These are phyloP conservation scores for Tricholoma bakamatsutake DNA, from an alignment of 768 basidiomycete genomes.

Conservation along the genomic window DNA sequence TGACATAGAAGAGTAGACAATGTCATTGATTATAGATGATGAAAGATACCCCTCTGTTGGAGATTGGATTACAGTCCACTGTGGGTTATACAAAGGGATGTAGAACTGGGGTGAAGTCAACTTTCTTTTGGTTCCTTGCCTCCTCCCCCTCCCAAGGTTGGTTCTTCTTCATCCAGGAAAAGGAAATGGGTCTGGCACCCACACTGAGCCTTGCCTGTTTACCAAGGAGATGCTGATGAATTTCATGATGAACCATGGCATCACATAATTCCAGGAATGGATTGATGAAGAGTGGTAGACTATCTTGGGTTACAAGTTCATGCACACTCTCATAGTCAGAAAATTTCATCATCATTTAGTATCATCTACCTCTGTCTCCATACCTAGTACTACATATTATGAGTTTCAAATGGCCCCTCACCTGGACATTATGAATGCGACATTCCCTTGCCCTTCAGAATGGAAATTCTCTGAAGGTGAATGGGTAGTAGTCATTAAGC, in stretches of 20 bases:
- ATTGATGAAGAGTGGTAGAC: background rate
- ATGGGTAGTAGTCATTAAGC: too few species aligned
- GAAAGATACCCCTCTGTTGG: background rate
- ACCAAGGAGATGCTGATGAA: background rate
- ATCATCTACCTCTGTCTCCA: too few species aligned
- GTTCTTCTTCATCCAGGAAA: background rate
- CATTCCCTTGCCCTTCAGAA: too few species aligned
- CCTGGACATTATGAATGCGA: background rate
- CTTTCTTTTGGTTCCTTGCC: too few species aligned
- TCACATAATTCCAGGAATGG: background rate
- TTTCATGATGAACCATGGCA: background rate
- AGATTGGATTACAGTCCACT: background rate
- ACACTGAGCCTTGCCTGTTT: too few species aligned
- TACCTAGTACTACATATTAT: too few species aligned
- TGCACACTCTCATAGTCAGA: background rate
- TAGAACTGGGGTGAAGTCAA: too few species aligned
- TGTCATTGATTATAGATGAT: background rate
- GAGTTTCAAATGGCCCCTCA: background rate
- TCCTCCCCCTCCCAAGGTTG: background rate
- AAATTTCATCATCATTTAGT: background rate
- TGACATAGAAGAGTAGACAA: background rate
- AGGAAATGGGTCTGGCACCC: background rate
- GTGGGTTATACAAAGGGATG: background rate
- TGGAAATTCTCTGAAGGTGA: too few species aligned
- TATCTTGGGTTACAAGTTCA: background rate